A percentile compares a stretch with the other conserved stretches of the same genome.
Conservation (phyloP, 371 early-diverging fungal species). For the Smittium culicis region DNA sequence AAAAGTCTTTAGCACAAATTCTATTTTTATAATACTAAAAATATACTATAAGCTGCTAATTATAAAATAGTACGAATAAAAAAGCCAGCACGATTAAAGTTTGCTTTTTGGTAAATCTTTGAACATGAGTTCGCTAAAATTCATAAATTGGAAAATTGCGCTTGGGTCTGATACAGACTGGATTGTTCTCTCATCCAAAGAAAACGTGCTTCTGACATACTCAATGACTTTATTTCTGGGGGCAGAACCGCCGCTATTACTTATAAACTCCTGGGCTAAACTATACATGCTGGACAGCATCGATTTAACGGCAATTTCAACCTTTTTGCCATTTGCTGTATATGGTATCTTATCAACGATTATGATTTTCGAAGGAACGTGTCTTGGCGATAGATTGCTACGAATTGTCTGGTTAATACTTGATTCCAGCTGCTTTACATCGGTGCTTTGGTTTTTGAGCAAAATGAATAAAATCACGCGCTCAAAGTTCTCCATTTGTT, state of each 20-base stretch:
- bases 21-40: too few species aligned
- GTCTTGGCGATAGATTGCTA: constrained; percentile 68
- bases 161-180: neutral
- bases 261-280: neutral
- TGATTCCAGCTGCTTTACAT: neutral
- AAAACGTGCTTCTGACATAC: neutral
- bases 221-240: neutral
- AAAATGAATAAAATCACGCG: constrained; percentile 69
- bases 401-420: constrained; percentile 40
- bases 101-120: neutral
- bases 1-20: too few species aligned
- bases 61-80: too few species aligned
- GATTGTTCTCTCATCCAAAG: neutral
- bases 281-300: neutral
- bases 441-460: constrained; percentile 28
- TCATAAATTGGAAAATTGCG: neutral
- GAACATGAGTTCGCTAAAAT: neutral
- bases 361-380: constrained; percentile 82
- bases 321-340: constrained; percentile 94
- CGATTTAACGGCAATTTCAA: constrained; percentile 86
- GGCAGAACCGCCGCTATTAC: neutral
- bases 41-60: too few species aligned
- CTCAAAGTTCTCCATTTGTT: constrained; percentile 60
- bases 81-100: too few species aligned
- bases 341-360: constrained; percentile 66